Evolutionary conservation across 2,329 filamentous ascomycete species (phyloP), one percentile per base, ranked within the genome.

Genomic region (Aspergillus udagawae): DNA sequence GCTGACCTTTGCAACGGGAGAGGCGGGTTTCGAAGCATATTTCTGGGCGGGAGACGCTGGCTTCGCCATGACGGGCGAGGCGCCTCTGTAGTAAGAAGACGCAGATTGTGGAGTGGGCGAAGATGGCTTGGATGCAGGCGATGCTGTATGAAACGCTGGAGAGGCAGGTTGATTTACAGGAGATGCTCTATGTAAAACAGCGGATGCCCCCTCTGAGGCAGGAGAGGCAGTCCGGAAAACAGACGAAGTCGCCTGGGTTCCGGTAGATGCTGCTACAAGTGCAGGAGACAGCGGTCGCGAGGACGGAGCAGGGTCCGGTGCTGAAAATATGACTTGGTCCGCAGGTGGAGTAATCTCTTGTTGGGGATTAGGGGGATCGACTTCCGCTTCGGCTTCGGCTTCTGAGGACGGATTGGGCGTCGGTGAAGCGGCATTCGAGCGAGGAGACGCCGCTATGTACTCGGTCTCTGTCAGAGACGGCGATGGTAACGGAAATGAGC

Each of bases 1-100:
- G 66, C 67, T 68, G 52, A 70, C 61, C 63, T 72, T 72, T 49
- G 68, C 66, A 3, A 67, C 53, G 2, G 70, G 69, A 10, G 69
- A 71, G 21, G 64, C 62, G 42, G 62, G 54, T 45, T 68, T 66
- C n/a, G 57, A 66, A 1, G 57, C 53, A 21, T 63, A 56, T 27
- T 52, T 62, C 41, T 62, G 58, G 10, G 51, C 32, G 9, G 61
- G 58, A 48, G 62, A 60, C 35, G 49, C 42, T n/a, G 59, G 17
- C 17, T 14, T 49, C 17, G 44, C 44, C 17, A 38, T 38, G 21
- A 38, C 52, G 28, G 61, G 55, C 47, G 56, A 63, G 5, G 57
- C 45, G 25, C 54, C 38, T 51, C 61, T 52, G 49, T 56, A 58
- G 45, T 59, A 47, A 25, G 63, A 61, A 47, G 61, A 62, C 21